Conservation (phyloP, 192 early-diverging fungal genomes). For the Mortierella claussenii region DNA sequence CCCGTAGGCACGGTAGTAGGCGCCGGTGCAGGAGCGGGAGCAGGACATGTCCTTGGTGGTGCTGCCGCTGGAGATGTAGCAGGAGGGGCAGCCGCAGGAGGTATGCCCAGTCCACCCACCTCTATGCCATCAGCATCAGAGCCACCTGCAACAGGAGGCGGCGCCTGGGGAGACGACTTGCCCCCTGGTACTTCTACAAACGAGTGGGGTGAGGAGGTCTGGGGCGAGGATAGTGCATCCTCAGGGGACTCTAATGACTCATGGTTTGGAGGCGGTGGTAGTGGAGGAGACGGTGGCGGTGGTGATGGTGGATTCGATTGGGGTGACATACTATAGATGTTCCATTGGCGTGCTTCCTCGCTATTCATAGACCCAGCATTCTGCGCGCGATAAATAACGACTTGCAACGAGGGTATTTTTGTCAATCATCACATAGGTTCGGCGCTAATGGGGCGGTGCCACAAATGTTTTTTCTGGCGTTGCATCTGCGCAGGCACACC, state of each 20-base stretch:
- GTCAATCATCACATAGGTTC: not conserved
- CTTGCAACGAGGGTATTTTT: too few species aligned
- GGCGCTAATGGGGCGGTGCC: not conserved
- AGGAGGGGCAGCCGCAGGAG: constrained; percentile 28
- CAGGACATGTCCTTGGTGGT: constrained; percentile 27
- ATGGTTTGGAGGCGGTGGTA: constrained; percentile 34
- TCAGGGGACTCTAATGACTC: constrained; percentile 28
- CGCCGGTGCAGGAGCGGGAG: constrained; percentile 31
- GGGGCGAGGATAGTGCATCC: constrained; percentile 42
- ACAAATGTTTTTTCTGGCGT: not conserved
- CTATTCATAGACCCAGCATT: too few species aligned
- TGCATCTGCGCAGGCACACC: too few species aligned
- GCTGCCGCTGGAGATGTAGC: constrained; percentile 16
- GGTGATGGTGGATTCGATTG: constrained; percentile 37
- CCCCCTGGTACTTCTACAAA: constrained; percentile 28
- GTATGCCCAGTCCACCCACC: constrained; percentile 7
- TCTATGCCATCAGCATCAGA: constrained; percentile 12
- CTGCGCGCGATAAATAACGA: too few species aligned
- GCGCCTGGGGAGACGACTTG: not conserved
- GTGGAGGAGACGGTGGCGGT: constrained; percentile 8
- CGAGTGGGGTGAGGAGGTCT: constrained; percentile 56
- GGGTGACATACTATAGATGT: constrained; percentile 26
- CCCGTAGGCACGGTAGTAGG: constrained; percentile 24
- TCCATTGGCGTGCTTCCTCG: too few species aligned
- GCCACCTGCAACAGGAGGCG: constrained; percentile 1